Base-by-base conservation (phyloP, 768 basidiomycete genomes). In the Panellus pusillus region DNA sequence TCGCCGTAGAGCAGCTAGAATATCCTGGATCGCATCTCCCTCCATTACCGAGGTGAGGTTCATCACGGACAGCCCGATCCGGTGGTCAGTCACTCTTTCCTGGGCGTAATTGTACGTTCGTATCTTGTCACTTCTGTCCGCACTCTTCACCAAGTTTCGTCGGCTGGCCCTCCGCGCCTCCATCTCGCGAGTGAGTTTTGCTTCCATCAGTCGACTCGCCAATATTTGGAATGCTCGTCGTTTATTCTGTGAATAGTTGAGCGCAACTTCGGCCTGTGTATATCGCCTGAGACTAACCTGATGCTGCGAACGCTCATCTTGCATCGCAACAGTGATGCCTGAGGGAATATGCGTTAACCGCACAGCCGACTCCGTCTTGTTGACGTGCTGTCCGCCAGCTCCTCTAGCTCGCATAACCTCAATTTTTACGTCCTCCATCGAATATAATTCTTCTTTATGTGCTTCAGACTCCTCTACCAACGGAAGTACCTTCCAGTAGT, bases 361-460 rank as follows among this genome's bases (percentile, higher is more conserved):
- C 18, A 99, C 94, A 2, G 97, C 96, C 2, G 96, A 98, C 71
- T 99, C 97, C 0, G 97, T 98, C 78, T 89, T 92, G 73, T 99
- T 99, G 64, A 98, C 97, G 71, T 98, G 96, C 89, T 98, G 54
- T 4, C 97, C 96, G 41, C 97, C 97, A 7, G 97, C 96, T 20
- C 97, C 97, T n/a, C 93, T 77, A 0, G 97, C 82, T 20, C 97
- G 86, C 94, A 98, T 97, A 43, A 97, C 93, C 67, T 98, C 96
- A 4, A 93, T 66, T 61, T 81, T 88, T 28, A 98, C 83, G 45
- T 99, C 97, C 48, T 89, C 88, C 73, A 95, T 85, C 13, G 76
- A 74, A 60, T 92, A 85, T 1, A 95, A 75, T 15, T 85, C 79
- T n/a, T 90, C 82, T 7, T 78, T 71, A 37, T 74, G 66, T 0